A percentile compares a stretch with the other conserved stretches of the same genome.
Conservation (phyloP, 2,329 filamentous ascomycete species). For the Fusarium redolens region DNA sequence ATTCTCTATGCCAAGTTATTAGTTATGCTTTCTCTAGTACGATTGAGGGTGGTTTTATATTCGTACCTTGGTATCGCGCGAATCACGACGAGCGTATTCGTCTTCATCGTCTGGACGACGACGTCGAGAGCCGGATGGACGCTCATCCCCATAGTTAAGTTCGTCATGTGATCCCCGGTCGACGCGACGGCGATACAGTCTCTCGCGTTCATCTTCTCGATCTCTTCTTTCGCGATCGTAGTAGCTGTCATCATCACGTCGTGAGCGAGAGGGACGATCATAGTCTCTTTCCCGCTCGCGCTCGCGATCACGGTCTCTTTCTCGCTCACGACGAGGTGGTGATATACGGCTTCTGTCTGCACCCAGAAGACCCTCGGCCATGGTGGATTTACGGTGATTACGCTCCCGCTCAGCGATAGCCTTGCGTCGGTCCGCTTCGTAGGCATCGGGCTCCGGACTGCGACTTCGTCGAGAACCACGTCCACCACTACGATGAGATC, state of each 20-base stretch:
- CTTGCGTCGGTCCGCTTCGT: conserved; percentile 94
- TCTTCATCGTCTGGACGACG: conserved; percentile 83
- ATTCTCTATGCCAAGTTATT: conserved; percentile 60
- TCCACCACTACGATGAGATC: conserved; percentile 69
- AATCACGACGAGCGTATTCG: conserved; percentile 72
- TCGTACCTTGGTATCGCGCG: conserved; percentile 74
- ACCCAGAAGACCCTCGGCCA: conserved; percentile 71
- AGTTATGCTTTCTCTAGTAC: conserved; percentile 30
- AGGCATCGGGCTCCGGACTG: conserved; percentile 91
- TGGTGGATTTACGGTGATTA: conserved; percentile 85
- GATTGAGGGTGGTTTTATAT: not conserved
- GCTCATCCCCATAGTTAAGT: conserved; percentile 87
- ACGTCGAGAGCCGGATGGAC: conserved; percentile 74
- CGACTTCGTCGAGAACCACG: conserved; percentile 76
- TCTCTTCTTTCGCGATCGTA: conserved; percentile 91
- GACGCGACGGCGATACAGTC: conserved; percentile 82
- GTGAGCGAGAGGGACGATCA: conserved; percentile 63
- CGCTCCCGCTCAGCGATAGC: conserved; percentile 94
- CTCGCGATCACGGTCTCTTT: conserved; percentile 26
- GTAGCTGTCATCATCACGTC: conserved; percentile 72
- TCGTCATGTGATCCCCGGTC: conserved; percentile 86
- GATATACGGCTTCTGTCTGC: conserved; percentile 61
- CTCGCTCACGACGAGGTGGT: conserved; percentile 37
- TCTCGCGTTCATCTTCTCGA: conserved; percentile 89
- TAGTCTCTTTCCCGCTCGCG: conserved; percentile 52